Evolutionary conservation across 805 yeast genomes (phyloP).

Genomic region (Sungouiozyma intestinalis): DNA sequence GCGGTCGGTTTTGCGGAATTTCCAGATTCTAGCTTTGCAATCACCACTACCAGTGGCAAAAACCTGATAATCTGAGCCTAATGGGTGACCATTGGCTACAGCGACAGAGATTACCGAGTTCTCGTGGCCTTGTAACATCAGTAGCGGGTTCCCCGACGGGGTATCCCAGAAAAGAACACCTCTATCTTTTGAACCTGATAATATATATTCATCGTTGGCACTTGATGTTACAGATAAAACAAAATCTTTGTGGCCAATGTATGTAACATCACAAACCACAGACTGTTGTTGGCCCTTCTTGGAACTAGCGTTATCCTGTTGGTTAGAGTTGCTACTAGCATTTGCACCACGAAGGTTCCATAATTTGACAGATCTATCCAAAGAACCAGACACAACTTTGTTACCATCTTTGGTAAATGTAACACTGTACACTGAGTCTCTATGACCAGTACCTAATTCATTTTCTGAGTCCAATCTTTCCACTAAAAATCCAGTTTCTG

Average conservation of each 20-base stretch:
- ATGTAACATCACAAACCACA: constrained; percentile 67
- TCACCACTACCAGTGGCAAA: constrained; percentile 98
- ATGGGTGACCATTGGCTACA: constrained; percentile 67
- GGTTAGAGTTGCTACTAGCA: not conserved
- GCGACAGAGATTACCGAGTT: constrained; percentile 93
- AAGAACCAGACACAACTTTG: constrained; percentile 88
- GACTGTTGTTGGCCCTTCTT: constrained; percentile 24
- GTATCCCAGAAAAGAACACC: constrained; percentile 98
- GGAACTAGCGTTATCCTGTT: constrained; percentile 38
- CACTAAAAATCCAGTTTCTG: constrained; percentile 80
- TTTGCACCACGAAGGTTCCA: constrained; percentile 67
- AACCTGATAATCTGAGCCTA: constrained; percentile 51
- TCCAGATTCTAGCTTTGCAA: constrained; percentile 95
- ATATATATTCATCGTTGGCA: constrained; percentile 81
- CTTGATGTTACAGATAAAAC: constrained; percentile 90
- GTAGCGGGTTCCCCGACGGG: constrained; percentile 76
- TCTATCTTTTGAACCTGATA: constrained; percentile 93
- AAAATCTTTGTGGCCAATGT: constrained; percentile 92
- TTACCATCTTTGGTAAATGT: constrained; percentile 86
- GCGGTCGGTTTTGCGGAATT: constrained; percentile 38
- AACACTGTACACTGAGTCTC: constrained; percentile 90
- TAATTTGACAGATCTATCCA: constrained; percentile 90
- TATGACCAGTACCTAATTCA: constrained; percentile 85
- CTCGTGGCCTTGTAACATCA: constrained; percentile 94
- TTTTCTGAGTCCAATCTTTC: constrained; percentile 87